Evolutionary conservation across 1,139 yeast species (phyloP), one percentile per base, ranked within the genome.

Genomic region (Torulaspora pretoriensis): DNA sequence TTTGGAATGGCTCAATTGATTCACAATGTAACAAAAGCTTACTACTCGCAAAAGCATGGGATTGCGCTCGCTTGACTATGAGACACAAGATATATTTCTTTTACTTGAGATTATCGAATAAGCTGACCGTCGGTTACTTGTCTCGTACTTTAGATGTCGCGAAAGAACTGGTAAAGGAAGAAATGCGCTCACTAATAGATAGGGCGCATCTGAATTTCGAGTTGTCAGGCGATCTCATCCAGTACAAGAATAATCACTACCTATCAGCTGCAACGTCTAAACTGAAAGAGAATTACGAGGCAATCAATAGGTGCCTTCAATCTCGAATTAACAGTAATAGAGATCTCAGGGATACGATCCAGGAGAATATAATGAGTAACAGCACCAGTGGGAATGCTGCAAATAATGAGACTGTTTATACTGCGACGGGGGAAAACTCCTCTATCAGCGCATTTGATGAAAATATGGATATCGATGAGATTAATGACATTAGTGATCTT

Each of bases 31-130:
- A 23, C 9, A 22, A 40, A 13, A 55, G 61, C 43, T 28, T 46
- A 7, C 52, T 61, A 25, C 40, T 63, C 8, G 35, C 38, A 23
- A 48, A 48, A 12, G 48, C 45, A 23, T 59, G 64, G 64, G 35
- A 38, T 2, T 40, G 32, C 8, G 54, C 57, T 2, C 50, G 53
- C 12, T 40, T 34, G 22, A 44, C 48, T 9, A 55, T 61, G 56
- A 49, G 63, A 29, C 42, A 49, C 30, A 63, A 61, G 38, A 53
- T 61, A 13, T 58, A 57, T 36, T 54, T 55, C 17, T 59, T 63
- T 35, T 61, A 63, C 45, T 37, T 63, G 38, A 48, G 57, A 31
- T 48, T 61, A 3, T 55, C 64, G 2, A 50, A 48, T 17, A 47
- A 38, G 31, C 38, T 62, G 12, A 48, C 47, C 19, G 46, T 61